Base-by-base conservation (phyloP, 1,139 yeast genomes). In the Taphrina confusa region DNA sequence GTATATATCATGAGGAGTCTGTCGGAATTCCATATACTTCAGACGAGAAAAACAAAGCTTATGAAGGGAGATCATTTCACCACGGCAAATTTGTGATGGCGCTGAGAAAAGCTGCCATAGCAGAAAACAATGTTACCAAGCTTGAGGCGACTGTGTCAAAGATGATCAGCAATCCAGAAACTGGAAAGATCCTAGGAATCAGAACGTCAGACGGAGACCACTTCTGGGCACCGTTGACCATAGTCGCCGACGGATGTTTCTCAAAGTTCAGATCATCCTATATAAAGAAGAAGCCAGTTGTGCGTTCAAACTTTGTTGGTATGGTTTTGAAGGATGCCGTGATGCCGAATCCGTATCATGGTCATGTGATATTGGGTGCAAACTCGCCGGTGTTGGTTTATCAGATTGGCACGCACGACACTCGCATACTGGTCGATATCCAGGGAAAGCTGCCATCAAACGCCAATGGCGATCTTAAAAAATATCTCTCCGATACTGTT, bases 221-320 rank as follows among this genome's bases (percentile, higher is more conserved):
- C 20, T 83, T 79, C 73, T 73, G 74, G 45, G 87, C 86, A 2
- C 81, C 83, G 62, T 71, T 90, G 63, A 85, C 91, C 4, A 78
- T 91, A 37, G 80, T 87, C 60, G 89, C 96, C 69, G 99, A 92
- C 73, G 99, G 99, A 61, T 91, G 92, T 63, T 90, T 89, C 69
- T 89, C 97, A 63, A 90, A 86, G 72, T 90, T 92, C 76, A 82
- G 99, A 71, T 87, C 84, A 70, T 85, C 84, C 65, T 77, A 87
- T 58, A 76, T 80, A 16, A 75, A 79, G 34, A 78, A 79, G 25
- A 94, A 97, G 3, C 65, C 66, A 4, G 68, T 72, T 0, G 81
- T 88, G 27, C 87, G 85, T 27, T 88, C 96, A 4, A 86, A 92
- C 69, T 94, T 92, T 72, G 86, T 91, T 25, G 97, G 96, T 1